These are phyloP conservation scores for Orbilia quercus DNA, from an alignment of 2,329 filamentous ascomycete genomes.

Conservation along the genomic window DNA sequence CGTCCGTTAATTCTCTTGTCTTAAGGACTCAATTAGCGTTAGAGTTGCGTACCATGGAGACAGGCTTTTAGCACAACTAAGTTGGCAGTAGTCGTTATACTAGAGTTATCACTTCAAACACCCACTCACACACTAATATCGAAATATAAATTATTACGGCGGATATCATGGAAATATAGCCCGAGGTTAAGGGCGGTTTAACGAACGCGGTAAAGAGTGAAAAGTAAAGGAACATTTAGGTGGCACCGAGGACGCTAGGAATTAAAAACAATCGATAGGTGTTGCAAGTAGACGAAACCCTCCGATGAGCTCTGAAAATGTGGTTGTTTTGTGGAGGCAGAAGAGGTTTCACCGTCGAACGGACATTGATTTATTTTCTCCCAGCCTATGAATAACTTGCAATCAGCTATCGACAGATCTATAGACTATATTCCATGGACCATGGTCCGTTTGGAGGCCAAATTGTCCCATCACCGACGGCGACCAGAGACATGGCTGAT, in stretches of 20 bases:
- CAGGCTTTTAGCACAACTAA: neutral
- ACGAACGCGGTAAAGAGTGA: conserved; percentile 1
- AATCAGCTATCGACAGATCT: neutral
- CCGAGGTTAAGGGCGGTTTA: neutral
- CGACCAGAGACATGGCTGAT: conserved; percentile 29
- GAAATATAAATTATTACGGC: conserved; percentile 29
- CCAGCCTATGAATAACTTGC: conserved; percentile 17
- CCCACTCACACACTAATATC: neutral
- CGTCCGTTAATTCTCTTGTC: conserved; percentile 18
- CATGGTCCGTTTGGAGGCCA: conserved; percentile 10
- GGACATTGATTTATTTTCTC: neutral
- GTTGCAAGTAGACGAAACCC: conserved; percentile 17
- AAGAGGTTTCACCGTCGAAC: neutral
- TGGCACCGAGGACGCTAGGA: conserved; percentile 41
- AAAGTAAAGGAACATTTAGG: conserved; percentile 19
- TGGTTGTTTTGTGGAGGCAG: neutral
- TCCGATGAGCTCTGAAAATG: conserved; percentile 47
- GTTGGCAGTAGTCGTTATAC: neutral
- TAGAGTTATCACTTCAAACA: too few species aligned
- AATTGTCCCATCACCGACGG: conserved; percentile 43
- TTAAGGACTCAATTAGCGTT: conserved; percentile 42
- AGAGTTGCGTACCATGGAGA: conserved; percentile 28
- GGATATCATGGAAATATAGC: conserved; percentile 26
- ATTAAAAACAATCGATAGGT: conserved; percentile 27
- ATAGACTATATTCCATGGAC: conserved; percentile 19